These are phyloP conservation scores for Alternaria triticina DNA, from an alignment of 2,329 filamentous ascomycete genomes.

Conservation along the genomic window DNA sequence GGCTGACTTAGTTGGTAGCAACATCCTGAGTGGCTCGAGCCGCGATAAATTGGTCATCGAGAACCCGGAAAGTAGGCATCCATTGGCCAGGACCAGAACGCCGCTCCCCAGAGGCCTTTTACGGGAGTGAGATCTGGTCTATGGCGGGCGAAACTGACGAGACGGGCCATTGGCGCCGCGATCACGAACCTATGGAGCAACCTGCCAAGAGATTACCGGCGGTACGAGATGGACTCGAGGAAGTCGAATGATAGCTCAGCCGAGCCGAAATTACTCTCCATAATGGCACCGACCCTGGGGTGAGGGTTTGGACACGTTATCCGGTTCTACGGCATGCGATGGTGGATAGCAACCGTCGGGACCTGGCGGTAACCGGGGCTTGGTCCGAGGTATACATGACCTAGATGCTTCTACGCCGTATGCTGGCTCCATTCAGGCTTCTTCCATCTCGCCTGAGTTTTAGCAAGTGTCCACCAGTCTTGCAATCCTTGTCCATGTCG, in stretches of 20 bases:
- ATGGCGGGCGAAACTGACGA: neutral
- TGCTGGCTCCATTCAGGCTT: neutral
- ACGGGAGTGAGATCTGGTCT: neutral
- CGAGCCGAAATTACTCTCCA: neutral
- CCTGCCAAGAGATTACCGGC: neutral
- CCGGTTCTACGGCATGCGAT: neutral
- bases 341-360: neutral
- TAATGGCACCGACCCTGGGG: neutral
- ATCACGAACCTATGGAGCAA: neutral
- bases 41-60: neutral
- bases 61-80: neutral
- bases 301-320: neutral
- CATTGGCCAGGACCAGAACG: neutral
- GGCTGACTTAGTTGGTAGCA: neutral
- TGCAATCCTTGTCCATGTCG: neutral
- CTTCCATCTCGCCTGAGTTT: neutral
- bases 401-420: neutral
- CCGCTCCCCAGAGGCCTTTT: neutral
- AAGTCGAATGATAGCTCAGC: neutral
- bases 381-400: neutral
- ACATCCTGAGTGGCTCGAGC: neutral
- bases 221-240: neutral
- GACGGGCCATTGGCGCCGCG: neutral
- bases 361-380: neutral
- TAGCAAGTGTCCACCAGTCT: neutral